phyloP scores from a whole-genome alignment of 2,329 filamentous ascomycete genomes.

The Monosporascus sp. region DNA sequence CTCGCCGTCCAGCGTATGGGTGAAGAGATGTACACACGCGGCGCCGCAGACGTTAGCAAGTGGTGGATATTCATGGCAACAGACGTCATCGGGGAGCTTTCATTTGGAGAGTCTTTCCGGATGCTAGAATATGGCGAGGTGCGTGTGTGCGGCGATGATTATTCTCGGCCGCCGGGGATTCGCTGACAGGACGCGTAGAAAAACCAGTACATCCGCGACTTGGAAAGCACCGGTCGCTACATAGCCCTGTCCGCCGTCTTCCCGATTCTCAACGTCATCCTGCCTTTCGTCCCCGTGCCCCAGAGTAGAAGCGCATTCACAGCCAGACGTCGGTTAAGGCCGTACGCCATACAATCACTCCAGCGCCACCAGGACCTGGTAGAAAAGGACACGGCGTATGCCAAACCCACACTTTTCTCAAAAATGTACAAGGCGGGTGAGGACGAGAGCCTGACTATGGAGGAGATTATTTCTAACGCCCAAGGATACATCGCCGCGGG shows the following conservation, averaged over 20 bases:
- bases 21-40: slow-evolving; percentile 32
- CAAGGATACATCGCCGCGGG: slow-evolving; percentile 43
- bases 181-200: slow-evolving; percentile 20
- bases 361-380: slow-evolving; percentile 11
- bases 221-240: slow-evolving; percentile 25
- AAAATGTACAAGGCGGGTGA: slow-evolving; percentile 30
- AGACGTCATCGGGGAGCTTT: slow-evolving; percentile 48
- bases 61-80: slow-evolving; percentile 52
- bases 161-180: too few species aligned
- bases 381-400: slow-evolving; percentile 12
- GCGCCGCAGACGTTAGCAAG: slow-evolving; percentile 41
- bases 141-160: slow-evolving; percentile 4
- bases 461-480: slow-evolving; percentile 11
- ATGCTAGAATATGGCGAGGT: slow-evolving; percentile 47
- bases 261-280: slow-evolving; percentile 20
- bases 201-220: slow-evolving; percentile 36
- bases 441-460: slow-evolving; percentile 14
- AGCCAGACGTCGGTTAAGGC: slow-evolving; percentile 11
- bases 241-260: slow-evolving; percentile 23
- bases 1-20: slow-evolving; percentile 38
- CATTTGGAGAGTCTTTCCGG: slow-evolving; percentile 49
- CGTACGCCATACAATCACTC: slow-evolving; percentile 23
- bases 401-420: slow-evolving; percentile 31
- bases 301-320: slow-evolving; percentile 10
- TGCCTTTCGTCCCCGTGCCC: slow-evolving; percentile 23